Base-by-base conservation (phyloP, 805 yeast species). In the Maudiozyma bulderi region DNA sequence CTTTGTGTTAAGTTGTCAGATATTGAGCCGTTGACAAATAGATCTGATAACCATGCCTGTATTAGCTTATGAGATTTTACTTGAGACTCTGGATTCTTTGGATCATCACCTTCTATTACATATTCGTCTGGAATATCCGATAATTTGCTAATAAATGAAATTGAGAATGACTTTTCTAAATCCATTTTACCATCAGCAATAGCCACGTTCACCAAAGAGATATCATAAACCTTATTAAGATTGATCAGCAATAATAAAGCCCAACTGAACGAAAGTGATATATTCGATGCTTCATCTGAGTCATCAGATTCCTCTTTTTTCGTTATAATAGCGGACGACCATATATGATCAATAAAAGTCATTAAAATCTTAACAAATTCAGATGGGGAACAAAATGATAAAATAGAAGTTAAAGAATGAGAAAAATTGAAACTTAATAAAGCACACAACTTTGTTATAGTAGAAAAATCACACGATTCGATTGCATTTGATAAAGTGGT, bases 21-120 rank as follows among this genome's bases (percentile, higher is more conserved):
- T 37, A 90, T 78, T 3, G 96, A 95, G 38, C 82, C 83, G 33
- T 86, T 81, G 52, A 87, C 90, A 65, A 86, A 89, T 40, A 91
- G 65, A 1, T 93, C 90, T 30, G 76, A 69, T 43, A 85, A 76
- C 98, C 98, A 91, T 28, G 79, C 84, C 42, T 78, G 77, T 14
- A 82, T 66, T 8, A 68, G 54, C 40, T 65, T 65, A 26, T 60
- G 53, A 48, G 67, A 58, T 31, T 54, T 55, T 47, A 49, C 58
- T 44, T 41, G 62, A 57, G 52, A 46, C 3, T 60, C 57, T 6
- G 61, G 57, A 9, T 54, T 58, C 20, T 56, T 53, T 30, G 65
- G 59, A 30, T 54, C 53, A 2, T 61, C 54, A 6, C 60, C 51
- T 1, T 67, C 66, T 38, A 69, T 55, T 7, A 32, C 50, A 9